Conservation (phyloP, 1,139 yeast genomes). For the Pichia sp. region DNA sequence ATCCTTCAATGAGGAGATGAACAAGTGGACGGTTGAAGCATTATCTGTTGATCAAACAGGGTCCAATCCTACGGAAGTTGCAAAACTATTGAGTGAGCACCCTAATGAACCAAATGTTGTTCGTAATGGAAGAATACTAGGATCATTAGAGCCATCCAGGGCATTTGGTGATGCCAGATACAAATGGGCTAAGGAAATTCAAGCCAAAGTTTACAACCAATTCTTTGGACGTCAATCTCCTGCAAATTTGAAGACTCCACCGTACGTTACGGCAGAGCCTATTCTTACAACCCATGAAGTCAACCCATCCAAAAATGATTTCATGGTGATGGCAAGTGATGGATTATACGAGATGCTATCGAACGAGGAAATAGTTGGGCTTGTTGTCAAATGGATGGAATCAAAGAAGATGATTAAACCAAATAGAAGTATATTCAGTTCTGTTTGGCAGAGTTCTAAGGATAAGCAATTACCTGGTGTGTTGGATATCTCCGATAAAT, state of each 20-base stretch:
- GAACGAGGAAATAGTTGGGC: conserved; percentile 86
- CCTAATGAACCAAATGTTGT: conserved; percentile 85
- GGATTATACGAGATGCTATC: conserved; percentile 89
- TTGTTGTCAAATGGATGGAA: conserved; percentile 94
- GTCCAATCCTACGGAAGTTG: conserved; percentile 80
- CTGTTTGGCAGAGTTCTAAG: conserved; percentile 35
- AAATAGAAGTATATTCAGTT: conserved; percentile 27
- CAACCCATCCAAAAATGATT: conserved; percentile 66
- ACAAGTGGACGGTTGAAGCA: conserved; percentile 83
- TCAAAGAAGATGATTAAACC: conserved; percentile 58
- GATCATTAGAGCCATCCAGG: conserved; percentile 92
- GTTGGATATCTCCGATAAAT: conserved; percentile 50
- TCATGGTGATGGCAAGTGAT: conserved; percentile 89
- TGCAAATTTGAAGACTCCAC: conserved; percentile 76
- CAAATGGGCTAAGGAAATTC: conserved; percentile 72
- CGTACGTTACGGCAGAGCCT: conserved; percentile 96
- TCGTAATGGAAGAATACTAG: conserved; percentile 84
- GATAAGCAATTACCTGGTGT: conserved; percentile 58
- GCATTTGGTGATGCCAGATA: conserved; percentile 98
- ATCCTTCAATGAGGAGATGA: conserved; percentile 49
- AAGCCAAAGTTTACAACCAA: conserved; percentile 64
- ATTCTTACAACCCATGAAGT: conserved; percentile 80
- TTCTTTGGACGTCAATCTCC: conserved; percentile 85
- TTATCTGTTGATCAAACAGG: conserved; percentile 93
- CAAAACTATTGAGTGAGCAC: conserved; percentile 77